Percentiles rank a stretch among this genome's conserved stretches.
Conservation (phyloP, 2,329 filamentous ascomycete genomes). For the Cordyceps javanica region DNA sequence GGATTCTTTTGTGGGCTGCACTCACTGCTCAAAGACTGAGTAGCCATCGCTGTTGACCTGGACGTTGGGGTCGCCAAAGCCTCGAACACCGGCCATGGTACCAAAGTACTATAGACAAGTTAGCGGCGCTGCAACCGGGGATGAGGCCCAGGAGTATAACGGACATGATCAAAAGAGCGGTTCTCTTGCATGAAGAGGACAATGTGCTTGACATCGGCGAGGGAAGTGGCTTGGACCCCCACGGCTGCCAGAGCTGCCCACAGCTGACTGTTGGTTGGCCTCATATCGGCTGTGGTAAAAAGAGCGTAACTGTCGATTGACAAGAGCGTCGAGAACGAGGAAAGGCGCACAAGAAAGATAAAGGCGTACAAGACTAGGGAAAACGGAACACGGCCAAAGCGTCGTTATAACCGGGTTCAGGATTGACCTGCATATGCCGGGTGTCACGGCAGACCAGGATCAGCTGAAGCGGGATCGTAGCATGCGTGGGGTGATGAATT, state of each 20-base stretch:
- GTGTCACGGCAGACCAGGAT: background rate
- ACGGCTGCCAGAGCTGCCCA: constrained; percentile 9
- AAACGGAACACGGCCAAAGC: background rate
- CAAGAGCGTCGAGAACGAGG: too few relatives aligned
- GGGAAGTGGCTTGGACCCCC: constrained; percentile 28
- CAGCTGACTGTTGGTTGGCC: background rate
- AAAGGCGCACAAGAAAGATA: too few relatives aligned
- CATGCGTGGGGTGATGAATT: background rate
- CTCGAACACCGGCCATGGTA: constrained; percentile 46
- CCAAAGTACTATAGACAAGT: constrained; percentile 40
- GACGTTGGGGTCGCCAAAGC: constrained; percentile 41
- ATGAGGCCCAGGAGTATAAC: constrained; percentile 1
- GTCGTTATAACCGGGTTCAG: background rate
- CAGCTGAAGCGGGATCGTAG: background rate
- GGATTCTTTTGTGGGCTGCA: constrained; percentile 7
- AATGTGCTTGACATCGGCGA: constrained; percentile 49
- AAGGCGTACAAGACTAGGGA: background rate
- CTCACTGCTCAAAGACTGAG: constrained; percentile 44
- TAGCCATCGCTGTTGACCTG: constrained; percentile 27
- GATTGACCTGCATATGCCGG: background rate
- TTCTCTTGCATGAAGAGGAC: constrained; percentile 51
- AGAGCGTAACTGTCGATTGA: background rate
- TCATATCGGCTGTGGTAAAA: background rate
- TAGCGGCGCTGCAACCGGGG: background rate
- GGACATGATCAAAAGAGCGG: constrained; percentile 26